Conservation (phyloP, 345 rosid genomes). For the Abelmoschus esculentus region DNA sequence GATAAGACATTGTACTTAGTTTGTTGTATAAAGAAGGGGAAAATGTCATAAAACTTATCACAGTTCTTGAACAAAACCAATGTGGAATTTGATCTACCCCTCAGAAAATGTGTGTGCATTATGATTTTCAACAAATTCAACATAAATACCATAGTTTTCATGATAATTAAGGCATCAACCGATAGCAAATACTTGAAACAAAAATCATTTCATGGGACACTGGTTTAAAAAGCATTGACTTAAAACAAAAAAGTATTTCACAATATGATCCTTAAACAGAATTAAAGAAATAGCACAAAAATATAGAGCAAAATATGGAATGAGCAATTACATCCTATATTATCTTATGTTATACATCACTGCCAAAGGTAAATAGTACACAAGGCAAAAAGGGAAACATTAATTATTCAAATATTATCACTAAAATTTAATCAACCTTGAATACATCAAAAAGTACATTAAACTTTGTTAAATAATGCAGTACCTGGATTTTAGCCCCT, state of each 20-base stretch:
- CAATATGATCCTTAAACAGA: neutral
- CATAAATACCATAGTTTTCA: no score
- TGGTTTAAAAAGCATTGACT: neutral
- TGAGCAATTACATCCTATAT: neutral
- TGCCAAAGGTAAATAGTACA: neutral
- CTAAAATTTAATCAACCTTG: neutral
- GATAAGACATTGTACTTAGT: neutral
- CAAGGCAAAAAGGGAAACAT: neutral
- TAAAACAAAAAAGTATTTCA: neutral
- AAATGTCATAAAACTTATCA: neutral
- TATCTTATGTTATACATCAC: neutral
- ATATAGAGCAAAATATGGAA: neutral
- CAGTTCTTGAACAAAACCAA: neutral
- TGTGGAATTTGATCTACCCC: neutral
- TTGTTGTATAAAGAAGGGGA: neutral
- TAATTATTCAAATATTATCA: neutral
- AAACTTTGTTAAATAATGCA: neutral
- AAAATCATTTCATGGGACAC: neutral
- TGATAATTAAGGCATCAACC: neutral
- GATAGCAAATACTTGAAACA: neutral
- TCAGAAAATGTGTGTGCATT: neutral
- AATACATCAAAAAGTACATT: neutral
- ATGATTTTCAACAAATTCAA: no score
- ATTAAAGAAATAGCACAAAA: neutral
- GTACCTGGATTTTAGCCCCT: conserved; percentile 98